These are phyloP conservation scores for Sporothrix sp. DNA, from an alignment of 2,329 filamentous ascomycete species.

Conservation along the genomic window DNA sequence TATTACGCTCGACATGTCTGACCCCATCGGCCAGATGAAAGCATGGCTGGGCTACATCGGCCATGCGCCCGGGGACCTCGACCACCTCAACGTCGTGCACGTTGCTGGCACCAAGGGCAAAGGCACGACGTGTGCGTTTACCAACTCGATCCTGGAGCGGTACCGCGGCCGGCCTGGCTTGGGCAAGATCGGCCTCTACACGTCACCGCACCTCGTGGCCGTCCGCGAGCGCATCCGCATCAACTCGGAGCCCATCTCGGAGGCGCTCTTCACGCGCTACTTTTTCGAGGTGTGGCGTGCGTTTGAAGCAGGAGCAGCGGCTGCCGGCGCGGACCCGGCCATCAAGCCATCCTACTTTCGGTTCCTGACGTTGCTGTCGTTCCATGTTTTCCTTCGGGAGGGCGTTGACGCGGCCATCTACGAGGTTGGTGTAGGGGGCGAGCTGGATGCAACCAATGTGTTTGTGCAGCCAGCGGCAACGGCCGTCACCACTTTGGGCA, in stretches of 20 bases:
- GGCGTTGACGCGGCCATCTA: constrained; percentile 53
- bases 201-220: constrained; percentile 57
- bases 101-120: constrained; percentile 71
- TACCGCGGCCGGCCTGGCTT: constrained; percentile 29
- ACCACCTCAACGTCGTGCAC: constrained; percentile 57
- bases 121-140: constrained; percentile 61
- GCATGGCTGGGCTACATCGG: constrained; percentile 69
- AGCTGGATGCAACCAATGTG: constrained; percentile 59
- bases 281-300: constrained; percentile 60
- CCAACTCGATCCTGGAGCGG: constrained; percentile 50
- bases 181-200: constrained; percentile 52
- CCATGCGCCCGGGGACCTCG: constrained; percentile 50
- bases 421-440: constrained; percentile 59
- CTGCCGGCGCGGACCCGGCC: constrained; percentile 24
- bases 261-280: constrained; percentile 51
- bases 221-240: constrained; percentile 60
- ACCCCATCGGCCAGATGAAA: constrained; percentile 65
- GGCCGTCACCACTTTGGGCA: constrained; percentile 55
- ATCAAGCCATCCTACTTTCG: constrained; percentile 48
- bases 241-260: constrained; percentile 47
- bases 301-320: constrained; percentile 22
- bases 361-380: constrained; percentile 56
- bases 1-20: constrained; percentile 54
- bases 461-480: constrained; percentile 46
- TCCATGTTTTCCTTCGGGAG: constrained; percentile 56